A percentile compares a stretch with the other conserved stretches of the same genome.
These are phyloP conservation scores for Aspergillus sp. DNA, from an alignment of 2,329 filamentous ascomycete species.

Conservation along the genomic window DNA sequence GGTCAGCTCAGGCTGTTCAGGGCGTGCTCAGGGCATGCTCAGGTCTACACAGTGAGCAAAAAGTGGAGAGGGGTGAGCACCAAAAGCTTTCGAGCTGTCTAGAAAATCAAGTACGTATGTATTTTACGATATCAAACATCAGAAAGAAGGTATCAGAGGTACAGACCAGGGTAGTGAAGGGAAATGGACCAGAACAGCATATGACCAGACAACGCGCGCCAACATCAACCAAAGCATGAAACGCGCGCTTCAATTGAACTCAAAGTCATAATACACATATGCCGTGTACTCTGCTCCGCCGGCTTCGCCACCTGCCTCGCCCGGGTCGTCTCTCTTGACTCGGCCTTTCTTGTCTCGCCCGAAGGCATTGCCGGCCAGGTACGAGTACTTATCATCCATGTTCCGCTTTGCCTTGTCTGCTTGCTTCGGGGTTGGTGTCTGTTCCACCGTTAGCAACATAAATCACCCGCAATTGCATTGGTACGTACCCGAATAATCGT, in stretches of 20 bases:
- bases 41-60: too few species aligned
- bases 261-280: constrained; percentile 95
- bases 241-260: constrained; percentile 50
- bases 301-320: constrained; percentile 64
- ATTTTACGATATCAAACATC: not conserved
- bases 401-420: constrained; percentile 71
- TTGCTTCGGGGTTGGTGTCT: constrained; percentile 72
- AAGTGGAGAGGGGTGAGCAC: too few species aligned
- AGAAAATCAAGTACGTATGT: too few species aligned
- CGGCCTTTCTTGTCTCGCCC: constrained; percentile 89
- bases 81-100: too few species aligned
- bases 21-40: too few species aligned
- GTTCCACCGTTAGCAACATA: constrained; percentile 8
- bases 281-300: constrained; percentile 81
- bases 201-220: not conserved
- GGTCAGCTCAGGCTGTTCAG: too few species aligned
- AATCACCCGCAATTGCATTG: not conserved
- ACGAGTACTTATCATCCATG: constrained; percentile 79
- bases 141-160: not conserved
- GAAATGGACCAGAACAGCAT: too few species aligned
- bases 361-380: constrained; percentile 90
- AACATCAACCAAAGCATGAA: not conserved
- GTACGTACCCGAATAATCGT: constrained; percentile 70
- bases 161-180: not conserved
- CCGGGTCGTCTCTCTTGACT: constrained; percentile 83